Base-by-base conservation (phyloP, 805 yeast genomes). In the Saccharomycopsis capsularis region DNA sequence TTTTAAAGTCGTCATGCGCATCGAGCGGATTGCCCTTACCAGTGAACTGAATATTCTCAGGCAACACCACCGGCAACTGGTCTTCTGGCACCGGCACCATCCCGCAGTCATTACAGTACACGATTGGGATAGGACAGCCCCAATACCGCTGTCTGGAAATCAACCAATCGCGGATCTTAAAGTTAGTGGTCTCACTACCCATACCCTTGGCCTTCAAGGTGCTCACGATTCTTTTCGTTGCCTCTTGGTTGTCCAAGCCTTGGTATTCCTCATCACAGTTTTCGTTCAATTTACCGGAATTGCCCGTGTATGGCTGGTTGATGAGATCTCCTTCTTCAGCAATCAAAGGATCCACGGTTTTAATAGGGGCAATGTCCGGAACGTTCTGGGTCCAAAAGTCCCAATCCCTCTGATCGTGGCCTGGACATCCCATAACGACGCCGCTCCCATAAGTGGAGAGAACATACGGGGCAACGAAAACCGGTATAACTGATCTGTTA, bases 371-470 rank as follows among this genome's bases (percentile, higher is more conserved):
- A 2, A 59, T 48, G 0, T 61, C 59, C 0, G 84, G 82, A 59
- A 69, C 71, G 60, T 85, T 85, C 40, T 67, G 59, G 2, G 61
- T 57, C 96, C 97, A 91, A 60, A 93, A 91, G 5, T 73, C 85
- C 57, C 61, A 78, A 60, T 93, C 99, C 53, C 98, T 74, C 40
- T 70, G 68, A 63, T 93, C 98, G 63, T 90, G 97, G 0, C 85
- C 96, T 2, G 99, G 99, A 58, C 95, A 87, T 1, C 99, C 99
- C 98, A 93, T 91, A 0, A 91, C 98, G 0, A 96, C 95, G 36
- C 96, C 96, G 49, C 79, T 79, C 0, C 97, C 97, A 60, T 91
- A 91, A 3, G 75, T 68, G 3, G 85, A 80, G 32, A 91, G 62
- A 0, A 91, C 98, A 63, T 90, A 93, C 0, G 96, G 95, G 0